Conservation (phyloP, 257 asterid species). For the Cynanchum wilfordii region DNA sequence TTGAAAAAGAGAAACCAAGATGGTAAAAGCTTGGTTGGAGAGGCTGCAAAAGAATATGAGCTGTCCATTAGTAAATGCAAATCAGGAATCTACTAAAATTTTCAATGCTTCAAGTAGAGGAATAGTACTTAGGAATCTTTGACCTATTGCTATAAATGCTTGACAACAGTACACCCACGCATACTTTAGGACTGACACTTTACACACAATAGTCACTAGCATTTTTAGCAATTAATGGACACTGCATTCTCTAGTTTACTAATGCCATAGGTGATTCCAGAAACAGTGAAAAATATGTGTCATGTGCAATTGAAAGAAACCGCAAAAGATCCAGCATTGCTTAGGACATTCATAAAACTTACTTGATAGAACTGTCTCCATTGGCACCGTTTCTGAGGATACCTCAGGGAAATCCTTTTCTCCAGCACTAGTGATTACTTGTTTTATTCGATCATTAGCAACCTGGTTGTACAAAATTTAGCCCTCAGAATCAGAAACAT, state of each 20-base stretch:
- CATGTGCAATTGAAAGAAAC: neutral
- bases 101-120: too few species aligned
- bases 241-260: neutral
- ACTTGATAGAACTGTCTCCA: constrained; percentile 51
- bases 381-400: constrained; percentile 48
- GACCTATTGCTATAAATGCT: neutral
- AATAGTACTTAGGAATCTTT: too few species aligned
- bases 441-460: constrained; percentile 72
- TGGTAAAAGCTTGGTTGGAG: constrained; percentile 62
- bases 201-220: neutral
- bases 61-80: constrained; percentile 20
- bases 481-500: constrained; percentile 16
- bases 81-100: constrained; percentile 7
- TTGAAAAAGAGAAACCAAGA: constrained; percentile 88
- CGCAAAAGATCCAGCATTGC: constrained; percentile 16
- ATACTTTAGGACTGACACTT: neutral
- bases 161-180: neutral
- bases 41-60: constrained; percentile 48
- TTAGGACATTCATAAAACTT: constrained; percentile 33
- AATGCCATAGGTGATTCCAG: neutral
- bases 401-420: constrained; percentile 53
- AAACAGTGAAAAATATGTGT: neutral
- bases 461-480: constrained; percentile 46
- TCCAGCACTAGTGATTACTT: constrained; percentile 69
- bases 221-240: neutral